phyloP scores from a whole-genome alignment of 345 rosid genomes.

The Physaria fendleri region DNA sequence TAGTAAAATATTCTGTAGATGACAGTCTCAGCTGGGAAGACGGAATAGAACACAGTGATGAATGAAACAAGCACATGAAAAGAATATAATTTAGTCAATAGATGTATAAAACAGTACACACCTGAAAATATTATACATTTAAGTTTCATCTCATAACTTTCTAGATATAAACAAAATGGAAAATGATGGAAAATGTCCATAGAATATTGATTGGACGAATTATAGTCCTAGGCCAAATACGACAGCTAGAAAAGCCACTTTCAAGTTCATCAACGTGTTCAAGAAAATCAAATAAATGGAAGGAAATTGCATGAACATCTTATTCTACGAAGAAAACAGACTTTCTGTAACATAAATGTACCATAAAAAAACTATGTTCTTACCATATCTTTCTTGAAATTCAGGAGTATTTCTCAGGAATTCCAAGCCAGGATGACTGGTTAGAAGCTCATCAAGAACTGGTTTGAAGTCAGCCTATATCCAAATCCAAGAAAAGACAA shows the following conservation, averaged over 20 bases:
- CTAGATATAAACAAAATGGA: background rate
- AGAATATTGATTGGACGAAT: background rate
- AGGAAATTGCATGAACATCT: background rate
- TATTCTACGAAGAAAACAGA: background rate
- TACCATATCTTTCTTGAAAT: constrained; percentile 92
- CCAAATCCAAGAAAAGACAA: constrained; percentile 1
- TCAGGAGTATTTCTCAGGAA: constrained; percentile 71
- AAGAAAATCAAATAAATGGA: background rate
- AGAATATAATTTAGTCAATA: constrained; percentile 18
- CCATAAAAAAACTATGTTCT: constrained; percentile 4
- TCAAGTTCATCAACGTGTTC: background rate
- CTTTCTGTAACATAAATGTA: background rate
- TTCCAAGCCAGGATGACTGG: constrained; percentile 82
- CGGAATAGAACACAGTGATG: constrained; percentile 23
- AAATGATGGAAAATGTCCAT: background rate
- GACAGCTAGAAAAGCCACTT: background rate
- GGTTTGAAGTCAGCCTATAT: constrained; percentile 88
- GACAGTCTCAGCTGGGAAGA: constrained; percentile 85
- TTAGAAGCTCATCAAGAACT: constrained; percentile 69
- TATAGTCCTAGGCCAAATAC: background rate
- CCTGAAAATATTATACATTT: background rate
- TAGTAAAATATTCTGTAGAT: constrained; percentile 90
- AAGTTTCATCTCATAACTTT: background rate
- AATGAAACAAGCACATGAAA: constrained; percentile 12
- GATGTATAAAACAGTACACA: background rate